Conservation (phyloP, 176 grass and related monocot species). For the Ananas comosus region DNA sequence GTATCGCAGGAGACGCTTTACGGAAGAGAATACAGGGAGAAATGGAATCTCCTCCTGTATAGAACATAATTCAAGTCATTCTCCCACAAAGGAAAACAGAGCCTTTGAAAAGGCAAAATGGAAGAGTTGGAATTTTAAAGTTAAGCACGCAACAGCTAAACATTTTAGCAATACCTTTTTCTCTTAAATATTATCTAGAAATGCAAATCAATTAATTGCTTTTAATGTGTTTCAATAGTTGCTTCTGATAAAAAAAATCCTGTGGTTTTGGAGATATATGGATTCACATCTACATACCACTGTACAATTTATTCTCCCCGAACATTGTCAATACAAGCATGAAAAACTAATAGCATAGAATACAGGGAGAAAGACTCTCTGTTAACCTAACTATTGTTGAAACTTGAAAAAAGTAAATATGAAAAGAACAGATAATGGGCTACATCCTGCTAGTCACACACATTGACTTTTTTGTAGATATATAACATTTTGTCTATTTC, state of each 20-base stretch:
- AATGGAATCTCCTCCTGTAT: conserved; percentile 93
- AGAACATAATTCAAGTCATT: conserved; percentile 12
- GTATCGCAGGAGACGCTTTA: conserved; percentile 70
- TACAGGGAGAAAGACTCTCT: too few species aligned
- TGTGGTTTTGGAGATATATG: neutral
- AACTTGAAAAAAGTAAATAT: too few species aligned
- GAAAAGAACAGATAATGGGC: too few species aligned
- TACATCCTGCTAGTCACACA: too few species aligned
- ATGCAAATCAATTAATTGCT: neutral
- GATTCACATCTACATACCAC: neutral
- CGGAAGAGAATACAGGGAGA: conserved; percentile 69
- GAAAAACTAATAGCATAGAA: neutral
- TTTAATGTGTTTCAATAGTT: neutral
- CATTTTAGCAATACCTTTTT: neutral
- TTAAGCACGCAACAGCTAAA: neutral
- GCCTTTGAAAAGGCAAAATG: conserved; percentile 10
- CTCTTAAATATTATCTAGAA: neutral
- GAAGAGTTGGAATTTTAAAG: neutral
- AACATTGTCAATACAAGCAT: neutral
- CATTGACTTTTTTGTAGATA: too few species aligned
- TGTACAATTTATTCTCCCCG: neutral
- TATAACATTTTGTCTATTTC: too few species aligned
- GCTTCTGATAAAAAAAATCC: neutral
- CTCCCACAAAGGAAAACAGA: conserved; percentile 10
- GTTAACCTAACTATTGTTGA: too few species aligned